phyloP scores from a whole-genome alignment of 2,329 filamentous ascomycete genomes.

The Fusarium sp. region DNA sequence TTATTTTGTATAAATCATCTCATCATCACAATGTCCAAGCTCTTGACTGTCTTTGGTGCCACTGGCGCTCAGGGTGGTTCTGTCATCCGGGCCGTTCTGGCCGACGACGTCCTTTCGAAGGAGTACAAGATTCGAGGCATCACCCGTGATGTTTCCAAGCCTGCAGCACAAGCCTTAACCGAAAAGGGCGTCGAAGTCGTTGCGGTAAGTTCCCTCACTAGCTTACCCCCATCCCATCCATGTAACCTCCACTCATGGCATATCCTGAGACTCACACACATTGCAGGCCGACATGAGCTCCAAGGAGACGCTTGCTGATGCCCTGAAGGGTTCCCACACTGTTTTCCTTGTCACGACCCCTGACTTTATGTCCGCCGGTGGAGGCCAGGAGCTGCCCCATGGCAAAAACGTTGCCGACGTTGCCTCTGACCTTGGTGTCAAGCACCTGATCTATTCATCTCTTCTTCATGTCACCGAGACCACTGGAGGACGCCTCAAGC shows the following conservation, averaged over 20 bases:
- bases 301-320: background rate
- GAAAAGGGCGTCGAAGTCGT: background rate
- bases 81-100: background rate
- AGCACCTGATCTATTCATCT: background rate
- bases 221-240: too few species aligned
- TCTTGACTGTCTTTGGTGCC: background rate
- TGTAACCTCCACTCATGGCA: background rate
- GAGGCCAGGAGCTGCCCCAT: background rate
- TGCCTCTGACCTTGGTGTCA: background rate
- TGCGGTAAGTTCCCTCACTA: background rate
- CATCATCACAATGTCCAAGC: background rate
- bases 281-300: background rate
- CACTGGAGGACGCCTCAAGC: background rate
- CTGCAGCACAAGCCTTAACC: background rate
- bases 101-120: background rate
- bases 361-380: background rate
- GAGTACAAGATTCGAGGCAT: background rate
- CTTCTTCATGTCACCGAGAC: background rate
- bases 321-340: background rate
- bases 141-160: background rate
- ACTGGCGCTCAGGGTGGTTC: background rate
- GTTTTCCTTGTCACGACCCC: background rate
- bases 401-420: background rate
- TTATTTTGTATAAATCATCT: background rate
- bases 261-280: background rate